A percentile compares a stretch with the other conserved stretches of the same genome.
Evolutionary conservation across 495 filamentous ascomycete species (phyloP).

Genomic region (Hypoxylon lenormandii): DNA sequence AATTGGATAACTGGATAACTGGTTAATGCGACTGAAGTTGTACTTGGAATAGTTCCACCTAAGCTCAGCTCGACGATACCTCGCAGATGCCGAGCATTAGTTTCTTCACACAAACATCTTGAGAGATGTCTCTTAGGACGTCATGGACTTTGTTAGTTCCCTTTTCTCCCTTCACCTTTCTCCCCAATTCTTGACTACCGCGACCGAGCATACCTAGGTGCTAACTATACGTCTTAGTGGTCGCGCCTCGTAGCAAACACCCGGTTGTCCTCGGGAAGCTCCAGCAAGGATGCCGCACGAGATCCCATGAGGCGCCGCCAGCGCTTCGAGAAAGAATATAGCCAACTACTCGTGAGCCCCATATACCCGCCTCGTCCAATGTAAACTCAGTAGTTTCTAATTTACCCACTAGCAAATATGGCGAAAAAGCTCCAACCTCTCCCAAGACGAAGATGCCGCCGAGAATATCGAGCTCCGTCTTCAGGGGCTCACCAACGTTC

Average conservation of each 20-base stretch:
- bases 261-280: constrained; percentile 67
- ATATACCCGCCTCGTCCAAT: not conserved
- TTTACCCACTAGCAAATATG: constrained; percentile 74
- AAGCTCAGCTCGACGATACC: not conserved
- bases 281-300: constrained; percentile 71
- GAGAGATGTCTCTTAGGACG: constrained; percentile 43
- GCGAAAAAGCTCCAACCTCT: constrained; percentile 71
- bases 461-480: constrained; percentile 65
- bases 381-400: constrained; percentile 22
- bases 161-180: not conserved
- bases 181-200: not conserved
- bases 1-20: constrained; percentile 23
- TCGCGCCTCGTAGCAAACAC: constrained; percentile 89
- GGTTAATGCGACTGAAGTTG: constrained; percentile 35
- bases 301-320: constrained; percentile 87
- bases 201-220: constrained; percentile 10
- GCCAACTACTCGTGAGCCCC: constrained; percentile 77
- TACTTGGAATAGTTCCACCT: constrained; percentile 5
- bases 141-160: constrained; percentile 57
- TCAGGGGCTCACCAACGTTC: constrained; percentile 76
- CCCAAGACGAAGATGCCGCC: constrained; percentile 65
- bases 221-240: constrained; percentile 68
- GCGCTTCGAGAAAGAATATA: constrained; percentile 89
- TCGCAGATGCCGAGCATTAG: not conserved
- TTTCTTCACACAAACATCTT: constrained; percentile 13